Evolutionary conservation across 2,329 filamentous ascomycete species (phyloP), one percentile per base, ranked within the genome.

Genomic region (Cladophialophora yegresii): DNA sequence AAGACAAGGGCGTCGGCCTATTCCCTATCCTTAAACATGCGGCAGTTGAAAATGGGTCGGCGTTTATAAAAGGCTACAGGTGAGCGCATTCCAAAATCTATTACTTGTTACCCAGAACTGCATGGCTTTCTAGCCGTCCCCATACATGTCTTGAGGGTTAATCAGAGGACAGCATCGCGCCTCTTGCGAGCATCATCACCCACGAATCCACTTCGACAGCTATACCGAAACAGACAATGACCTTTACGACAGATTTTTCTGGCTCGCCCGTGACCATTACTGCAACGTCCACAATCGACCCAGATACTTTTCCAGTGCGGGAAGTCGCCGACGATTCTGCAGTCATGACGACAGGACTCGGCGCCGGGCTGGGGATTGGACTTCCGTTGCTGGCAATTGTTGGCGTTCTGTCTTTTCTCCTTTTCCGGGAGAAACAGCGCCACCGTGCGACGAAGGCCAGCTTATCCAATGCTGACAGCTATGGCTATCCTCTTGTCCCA

Each of bases 351-450:
- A 55, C 55, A 7, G 61, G 61, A 20, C 49, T 58, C 20, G 54
- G 32, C n/a, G 30, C 54, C 12, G 61, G 61, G n/a, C 33, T 58
- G 16, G 61, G 61, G 9, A 47, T 63, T 4, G 61, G 61, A 12
- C 22, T 58, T 28, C 61, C 55, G 23, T 32, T 63, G 13, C 49
- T 63, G 2, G 49, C 28, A 8, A 33, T 63, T 20, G 45, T 63
- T 26, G 54, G 43, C 13, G 28, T 63, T 12, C 33, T 63, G 8
- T 54, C 55, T 20, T 33, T 58, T 23, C 61, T 63, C 20, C 55
- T 58, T 5, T 47, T 63, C 22, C 47, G 61, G 9, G 61, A 63
- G 55, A 63, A 63, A 47, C 58, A 30, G 22, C 45, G 33, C 33
- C 45, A 54, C 47, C 45, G 45, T n/a, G 55, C 50, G 1, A 50